Conservation (phyloP, 192 early-diverging fungal species). For the Linnemannia exigua region DNA sequence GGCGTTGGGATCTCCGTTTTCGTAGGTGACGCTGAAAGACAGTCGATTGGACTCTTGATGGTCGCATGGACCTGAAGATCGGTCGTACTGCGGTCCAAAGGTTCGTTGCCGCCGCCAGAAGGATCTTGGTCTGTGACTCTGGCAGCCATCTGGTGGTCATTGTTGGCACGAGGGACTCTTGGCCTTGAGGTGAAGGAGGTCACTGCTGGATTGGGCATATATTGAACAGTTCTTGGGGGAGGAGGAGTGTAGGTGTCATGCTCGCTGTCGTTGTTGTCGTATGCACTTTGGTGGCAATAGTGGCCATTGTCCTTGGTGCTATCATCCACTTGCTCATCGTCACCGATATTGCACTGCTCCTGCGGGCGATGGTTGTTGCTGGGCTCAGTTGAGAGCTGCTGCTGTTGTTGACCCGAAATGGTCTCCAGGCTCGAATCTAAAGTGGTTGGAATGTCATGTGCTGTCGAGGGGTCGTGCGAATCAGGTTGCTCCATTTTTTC, state of each 20-base stretch:
- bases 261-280: background rate
- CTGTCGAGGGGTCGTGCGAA: constrained; percentile 10
- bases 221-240: background rate
- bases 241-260: background rate
- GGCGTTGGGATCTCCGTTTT: background rate
- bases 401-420: constrained; percentile 4
- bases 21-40: background rate
- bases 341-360: background rate
- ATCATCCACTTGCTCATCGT: background rate
- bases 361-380: background rate
- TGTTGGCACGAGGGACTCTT: background rate
- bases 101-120: background rate
- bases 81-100: background rate
- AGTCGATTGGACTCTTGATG: background rate
- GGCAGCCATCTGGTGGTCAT: background rate
- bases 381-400: background rate
- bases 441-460: constrained; percentile 32
- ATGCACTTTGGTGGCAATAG: background rate
- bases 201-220: background rate
- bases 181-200: background rate
- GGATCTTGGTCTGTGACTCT: background rate
- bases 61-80: background rate
- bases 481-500: constrained; percentile 1
- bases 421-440: constrained; percentile 36
- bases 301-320: background rate